Evolutionary conservation across 192 early-diverging fungal genomes (phyloP), one percentile per base, ranked within the genome.

Genomic region (Geosiphon pyriformis): DNA sequence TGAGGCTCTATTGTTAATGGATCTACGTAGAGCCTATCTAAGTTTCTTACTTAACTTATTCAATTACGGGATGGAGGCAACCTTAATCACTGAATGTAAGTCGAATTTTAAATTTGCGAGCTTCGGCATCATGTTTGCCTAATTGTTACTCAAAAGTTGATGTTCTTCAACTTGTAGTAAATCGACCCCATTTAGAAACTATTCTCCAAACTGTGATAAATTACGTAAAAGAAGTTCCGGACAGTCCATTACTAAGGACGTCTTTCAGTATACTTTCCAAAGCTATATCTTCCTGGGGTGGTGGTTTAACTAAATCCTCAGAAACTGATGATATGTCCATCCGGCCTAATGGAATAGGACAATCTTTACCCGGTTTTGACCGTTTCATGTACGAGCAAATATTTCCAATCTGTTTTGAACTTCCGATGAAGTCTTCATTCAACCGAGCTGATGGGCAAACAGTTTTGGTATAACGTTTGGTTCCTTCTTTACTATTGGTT

Each of bases 21-120:
- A 92, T 32, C 80, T 98, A 49, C 83, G 89, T 25, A 88, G 89
- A 74, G 84, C 87, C 0, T 96, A 95, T 70, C 72, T 98, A 30
- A 81, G 78, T 2, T 88, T 95, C 74, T 67, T 98, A 49, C 80
- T 83, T 18, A 79, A 83, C 18, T 76, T 96, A 27, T 94, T 96
- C 73, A 91, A 89, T 64, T 81, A 82, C 10, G 87, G 87, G 27
- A 74, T 98, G 64, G 88, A 92, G 67, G 77, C 76, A 30, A 82
- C 94, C 0, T 82, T 96, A 32, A 76, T 90, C 22, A 86, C 81
- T 4, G 85, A 88, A 56, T 79, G 85, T 87, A 87, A 85, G 72
- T 75, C 50, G 1, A 25, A 48, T 4, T 60, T 23, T 60, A 32
- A 1, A n/a, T 32, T 55, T 3, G 68, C 65, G 6, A 79, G 74